Evolutionary conservation across 148 eudicot species (phyloP).

Genomic region (Polygonum maritimum): DNA sequence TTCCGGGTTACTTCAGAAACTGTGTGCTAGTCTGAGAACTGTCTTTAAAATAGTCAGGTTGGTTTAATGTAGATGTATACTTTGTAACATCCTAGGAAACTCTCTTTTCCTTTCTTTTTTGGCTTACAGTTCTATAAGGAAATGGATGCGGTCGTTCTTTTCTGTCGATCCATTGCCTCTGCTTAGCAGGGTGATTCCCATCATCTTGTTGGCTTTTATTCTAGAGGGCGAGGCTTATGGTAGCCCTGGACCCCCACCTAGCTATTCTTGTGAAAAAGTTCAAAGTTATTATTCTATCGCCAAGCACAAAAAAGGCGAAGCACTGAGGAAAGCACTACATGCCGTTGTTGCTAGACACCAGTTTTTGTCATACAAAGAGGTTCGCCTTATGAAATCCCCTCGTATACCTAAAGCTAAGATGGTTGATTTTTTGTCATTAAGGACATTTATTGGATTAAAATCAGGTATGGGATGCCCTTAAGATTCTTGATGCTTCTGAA

Average conservation of each 20-base stretch:
- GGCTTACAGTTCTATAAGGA: background rate
- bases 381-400: constrained; percentile 2
- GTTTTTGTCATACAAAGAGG: constrained; percentile 43
- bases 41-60: background rate
- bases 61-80: background rate
- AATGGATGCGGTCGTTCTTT: background rate
- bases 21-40: no score
- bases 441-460: constrained; percentile 9
- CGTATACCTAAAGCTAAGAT: background rate
- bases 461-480: constrained; percentile 59
- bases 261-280: constrained; percentile 32
- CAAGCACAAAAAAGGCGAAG: constrained; percentile 30
- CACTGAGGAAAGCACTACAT: constrained; percentile 32
- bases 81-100: background rate
- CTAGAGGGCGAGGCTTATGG: constrained; percentile 25
- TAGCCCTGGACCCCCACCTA: constrained; percentile 11
- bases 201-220: constrained; percentile 26
- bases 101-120: background rate
- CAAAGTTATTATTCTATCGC: constrained; percentile 29
- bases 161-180: background rate
- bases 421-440: background rate
- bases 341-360: constrained; percentile 35
- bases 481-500: constrained; percentile 53
- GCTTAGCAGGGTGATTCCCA: constrained; percentile 13
- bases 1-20: no score